Evolutionary conservation across 1,284 basidiomycete species (phyloP).

Genomic region (Singerocomus inundabilis): DNA sequence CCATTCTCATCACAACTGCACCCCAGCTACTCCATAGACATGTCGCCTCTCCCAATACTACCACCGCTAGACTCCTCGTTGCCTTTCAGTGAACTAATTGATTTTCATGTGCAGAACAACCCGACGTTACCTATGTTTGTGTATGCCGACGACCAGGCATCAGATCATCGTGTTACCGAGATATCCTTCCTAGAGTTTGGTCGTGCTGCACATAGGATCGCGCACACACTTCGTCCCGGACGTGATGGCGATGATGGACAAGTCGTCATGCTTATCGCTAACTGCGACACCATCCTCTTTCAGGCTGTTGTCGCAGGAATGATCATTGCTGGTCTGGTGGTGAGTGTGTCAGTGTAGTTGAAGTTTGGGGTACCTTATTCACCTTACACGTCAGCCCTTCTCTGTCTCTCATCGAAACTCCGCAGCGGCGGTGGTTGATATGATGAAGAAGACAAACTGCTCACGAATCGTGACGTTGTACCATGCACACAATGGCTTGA

Average conservation of each 20-base stretch:
- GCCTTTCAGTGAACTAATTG: slow-evolving; percentile 10
- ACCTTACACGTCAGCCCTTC: slow-evolving; percentile 26
- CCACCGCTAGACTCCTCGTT: slow-evolving; percentile 13
- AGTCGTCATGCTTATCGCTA: slow-evolving; percentile 30
- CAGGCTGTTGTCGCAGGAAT: slow-evolving; percentile 28
- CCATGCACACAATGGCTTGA: slow-evolving; percentile 19
- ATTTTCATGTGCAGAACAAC: slow-evolving; percentile 24
- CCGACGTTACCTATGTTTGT: slow-evolving; percentile 14
- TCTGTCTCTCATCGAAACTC: slow-evolving; percentile 34
- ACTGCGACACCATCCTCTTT: slow-evolving; percentile 30
- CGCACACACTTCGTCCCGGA: slow-evolving; percentile 17
- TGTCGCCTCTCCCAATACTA: background rate
- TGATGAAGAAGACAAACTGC: slow-evolving; percentile 30
- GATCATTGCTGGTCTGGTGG: slow-evolving; percentile 28
- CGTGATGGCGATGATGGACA: slow-evolving; percentile 19
- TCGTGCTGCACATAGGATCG: slow-evolving; percentile 29
- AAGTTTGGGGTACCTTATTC: background rate
- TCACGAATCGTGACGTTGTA: slow-evolving; percentile 28
- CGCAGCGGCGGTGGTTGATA: slow-evolving; percentile 25
- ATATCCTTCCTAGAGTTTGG: slow-evolving; percentile 27
- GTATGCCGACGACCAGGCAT: slow-evolving; percentile 12
- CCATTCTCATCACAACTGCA: background rate
- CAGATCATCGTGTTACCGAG: slow-evolving; percentile 8
- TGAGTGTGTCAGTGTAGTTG: slow-evolving; percentile 7
- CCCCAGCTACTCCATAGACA: background rate